Conservation (phyloP, 768 basidiomycete species). For the Thelephora aurantiotincta region DNA sequence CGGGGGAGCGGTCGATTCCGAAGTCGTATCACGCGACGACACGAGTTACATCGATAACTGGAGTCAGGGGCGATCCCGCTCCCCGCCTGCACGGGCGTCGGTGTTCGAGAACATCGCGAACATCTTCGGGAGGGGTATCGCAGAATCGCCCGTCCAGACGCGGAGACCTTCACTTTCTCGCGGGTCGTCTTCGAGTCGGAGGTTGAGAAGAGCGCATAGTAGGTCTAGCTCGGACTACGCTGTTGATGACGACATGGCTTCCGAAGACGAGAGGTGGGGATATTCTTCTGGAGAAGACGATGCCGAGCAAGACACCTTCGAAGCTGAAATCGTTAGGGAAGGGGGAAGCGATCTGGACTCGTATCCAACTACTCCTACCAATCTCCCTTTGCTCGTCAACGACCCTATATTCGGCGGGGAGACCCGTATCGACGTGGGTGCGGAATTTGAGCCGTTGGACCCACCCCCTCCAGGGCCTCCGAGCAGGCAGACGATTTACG, state of each 20-base stretch:
- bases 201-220: conserved; percentile 31
- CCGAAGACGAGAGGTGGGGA: conserved; percentile 70
- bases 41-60: conserved; percentile 21
- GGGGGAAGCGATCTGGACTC: conserved; percentile 49
- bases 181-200: conserved; percentile 33
- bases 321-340: conserved; percentile 23
- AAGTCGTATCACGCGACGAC: conserved; percentile 8
- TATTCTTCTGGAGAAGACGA: conserved; percentile 81
- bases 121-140: conserved; percentile 38
- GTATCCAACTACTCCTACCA: conserved; percentile 47
- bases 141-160: conserved; percentile 22
- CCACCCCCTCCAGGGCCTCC: conserved; percentile 74
- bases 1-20: conserved; percentile 5
- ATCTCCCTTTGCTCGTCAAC: conserved; percentile 52
- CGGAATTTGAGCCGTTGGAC: conserved; percentile 40
- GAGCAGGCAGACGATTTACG: conserved; percentile 72
- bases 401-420: conserved; percentile 80
- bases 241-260: conserved; percentile 37
- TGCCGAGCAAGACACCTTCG: conserved; percentile 23
- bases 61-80: conserved; percentile 9
- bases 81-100: conserved; percentile 18
- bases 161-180: conserved; percentile 45
- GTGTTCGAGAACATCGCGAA: conserved; percentile 56
- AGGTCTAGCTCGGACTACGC: conserved; percentile 49
- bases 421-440: conserved; percentile 68